Conservation (phyloP, 352 stramenopile genomes). For the Pythium monospermum region DNA sequence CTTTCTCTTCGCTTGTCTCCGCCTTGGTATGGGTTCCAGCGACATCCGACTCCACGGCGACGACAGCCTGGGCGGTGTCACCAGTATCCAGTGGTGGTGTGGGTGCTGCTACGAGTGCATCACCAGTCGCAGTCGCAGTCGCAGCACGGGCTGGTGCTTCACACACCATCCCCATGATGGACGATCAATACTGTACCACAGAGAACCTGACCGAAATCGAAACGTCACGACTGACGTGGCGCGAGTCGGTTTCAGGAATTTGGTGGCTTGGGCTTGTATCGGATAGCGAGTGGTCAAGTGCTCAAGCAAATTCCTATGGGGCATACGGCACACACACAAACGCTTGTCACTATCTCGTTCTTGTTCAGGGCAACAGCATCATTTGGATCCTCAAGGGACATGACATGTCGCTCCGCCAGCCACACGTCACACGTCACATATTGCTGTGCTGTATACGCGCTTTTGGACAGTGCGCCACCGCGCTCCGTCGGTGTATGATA, state of each 20-base stretch:
- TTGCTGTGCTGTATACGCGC: too few relatives aligned
- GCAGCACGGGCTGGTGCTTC: conserved; percentile 41
- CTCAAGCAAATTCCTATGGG: neutral
- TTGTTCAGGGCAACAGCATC: too few relatives aligned
- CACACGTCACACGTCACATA: too few relatives aligned
- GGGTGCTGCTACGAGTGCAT: neutral
- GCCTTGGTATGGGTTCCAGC: conserved; percentile 1
- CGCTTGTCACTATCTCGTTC: conserved; percentile 3
- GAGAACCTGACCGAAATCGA: neutral
- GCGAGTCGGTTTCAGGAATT: neutral
- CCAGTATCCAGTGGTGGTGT: neutral
- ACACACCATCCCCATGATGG: conserved; percentile 60
- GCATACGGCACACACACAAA: conserved; percentile 5
- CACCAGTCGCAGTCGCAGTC: neutral
- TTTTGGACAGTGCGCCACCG: neutral
- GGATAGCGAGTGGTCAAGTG: neutral
- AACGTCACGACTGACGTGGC: conserved; percentile 20
- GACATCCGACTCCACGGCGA: neutral
- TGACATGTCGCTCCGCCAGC: too few relatives aligned
- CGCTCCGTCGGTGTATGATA: neutral
- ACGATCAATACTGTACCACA: too few relatives aligned
- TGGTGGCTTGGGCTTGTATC: neutral
- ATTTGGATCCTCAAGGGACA: conserved; percentile 26
- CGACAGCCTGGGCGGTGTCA: conserved; percentile 1
- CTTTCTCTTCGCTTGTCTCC: conserved; percentile 16